phyloP scores from a whole-genome alignment of 768 basidiomycete species.

The Leccinum variicolor region DNA sequence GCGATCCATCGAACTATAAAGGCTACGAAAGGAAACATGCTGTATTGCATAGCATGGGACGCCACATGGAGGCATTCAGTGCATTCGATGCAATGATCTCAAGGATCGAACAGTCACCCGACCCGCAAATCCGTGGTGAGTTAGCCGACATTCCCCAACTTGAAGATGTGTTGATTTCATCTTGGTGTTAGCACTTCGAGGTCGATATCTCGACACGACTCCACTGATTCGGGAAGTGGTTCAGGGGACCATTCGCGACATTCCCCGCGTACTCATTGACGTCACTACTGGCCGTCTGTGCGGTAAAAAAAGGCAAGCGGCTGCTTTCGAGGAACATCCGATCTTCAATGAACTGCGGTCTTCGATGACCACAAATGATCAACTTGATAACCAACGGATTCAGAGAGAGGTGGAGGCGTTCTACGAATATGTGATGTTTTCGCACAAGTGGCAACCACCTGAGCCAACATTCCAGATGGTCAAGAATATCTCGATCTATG shows the following conservation, averaged over 20 bases:
- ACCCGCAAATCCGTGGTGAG: background rate
- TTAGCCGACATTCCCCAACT: background rate
- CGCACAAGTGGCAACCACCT: background rate
- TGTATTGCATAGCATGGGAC: background rate
- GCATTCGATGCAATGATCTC: background rate
- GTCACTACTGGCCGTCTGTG: background rate
- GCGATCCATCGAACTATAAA: background rate
- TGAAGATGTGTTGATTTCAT: background rate
- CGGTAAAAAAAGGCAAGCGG: background rate
- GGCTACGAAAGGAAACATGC: background rate
- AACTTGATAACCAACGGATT: background rate
- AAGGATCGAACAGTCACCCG: background rate
- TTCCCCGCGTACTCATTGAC: background rate
- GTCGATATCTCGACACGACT: background rate
- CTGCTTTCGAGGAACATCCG: background rate
- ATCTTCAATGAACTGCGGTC: background rate
- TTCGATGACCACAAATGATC: background rate
- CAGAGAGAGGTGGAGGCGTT: background rate
- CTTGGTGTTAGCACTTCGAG: background rate
- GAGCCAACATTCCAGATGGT: background rate
- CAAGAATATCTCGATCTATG: background rate
- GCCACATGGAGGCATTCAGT: background rate
- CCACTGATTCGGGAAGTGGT: background rate
- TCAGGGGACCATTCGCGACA: background rate
- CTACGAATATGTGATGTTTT: background rate